Percentiles rank a stretch among this genome's conserved stretches.
phyloP scores from a whole-genome alignment of 768 basidiomycete genomes.

The Leccinum subgranulosum region DNA sequence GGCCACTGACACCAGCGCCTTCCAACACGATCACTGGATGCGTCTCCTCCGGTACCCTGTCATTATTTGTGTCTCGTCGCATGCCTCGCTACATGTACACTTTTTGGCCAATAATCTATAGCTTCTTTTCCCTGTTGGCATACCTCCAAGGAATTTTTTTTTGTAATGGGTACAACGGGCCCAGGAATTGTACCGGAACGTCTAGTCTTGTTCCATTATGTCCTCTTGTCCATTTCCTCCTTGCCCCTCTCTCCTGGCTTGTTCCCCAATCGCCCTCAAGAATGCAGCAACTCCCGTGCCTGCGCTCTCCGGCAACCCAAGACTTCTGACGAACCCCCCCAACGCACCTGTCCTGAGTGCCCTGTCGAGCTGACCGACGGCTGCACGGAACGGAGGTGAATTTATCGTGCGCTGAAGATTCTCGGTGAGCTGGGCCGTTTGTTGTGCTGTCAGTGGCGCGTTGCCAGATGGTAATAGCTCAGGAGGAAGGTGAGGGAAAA shows the following conservation, averaged over 20 bases:
- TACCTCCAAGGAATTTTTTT: too few species aligned
- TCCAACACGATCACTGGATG: neutral
- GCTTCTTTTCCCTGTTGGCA: neutral
- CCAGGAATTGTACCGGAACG: neutral
- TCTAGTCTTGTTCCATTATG: constrained; percentile 78
- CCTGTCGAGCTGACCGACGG: constrained; percentile 78
- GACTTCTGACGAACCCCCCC: constrained; percentile 66
- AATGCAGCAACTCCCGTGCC: constrained; percentile 77
- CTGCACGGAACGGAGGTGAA: constrained; percentile 79
- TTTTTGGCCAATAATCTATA: neutral
- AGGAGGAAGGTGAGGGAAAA: constrained; percentile 81
- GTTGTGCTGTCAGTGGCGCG: constrained; percentile 23
- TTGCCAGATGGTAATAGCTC: constrained; percentile 71
- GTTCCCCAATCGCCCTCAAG: constrained; percentile 74
- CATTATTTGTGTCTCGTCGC: neutral
- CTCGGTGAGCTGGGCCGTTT: constrained; percentile 36
- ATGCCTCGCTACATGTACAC: neutral
- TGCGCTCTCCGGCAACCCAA: constrained; percentile 85
- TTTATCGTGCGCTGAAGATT: constrained; percentile 72
- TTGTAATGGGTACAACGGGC: neutral
- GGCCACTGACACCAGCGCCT: constrained; percentile 50
- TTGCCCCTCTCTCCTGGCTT: constrained; percentile 52
- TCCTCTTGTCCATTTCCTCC: constrained; percentile 35
- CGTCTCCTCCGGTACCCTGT: neutral
- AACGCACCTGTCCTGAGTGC: constrained; percentile 80